phyloP scores from a whole-genome alignment of 139 green algal species.

The Tetraselmis chui region DNA sequence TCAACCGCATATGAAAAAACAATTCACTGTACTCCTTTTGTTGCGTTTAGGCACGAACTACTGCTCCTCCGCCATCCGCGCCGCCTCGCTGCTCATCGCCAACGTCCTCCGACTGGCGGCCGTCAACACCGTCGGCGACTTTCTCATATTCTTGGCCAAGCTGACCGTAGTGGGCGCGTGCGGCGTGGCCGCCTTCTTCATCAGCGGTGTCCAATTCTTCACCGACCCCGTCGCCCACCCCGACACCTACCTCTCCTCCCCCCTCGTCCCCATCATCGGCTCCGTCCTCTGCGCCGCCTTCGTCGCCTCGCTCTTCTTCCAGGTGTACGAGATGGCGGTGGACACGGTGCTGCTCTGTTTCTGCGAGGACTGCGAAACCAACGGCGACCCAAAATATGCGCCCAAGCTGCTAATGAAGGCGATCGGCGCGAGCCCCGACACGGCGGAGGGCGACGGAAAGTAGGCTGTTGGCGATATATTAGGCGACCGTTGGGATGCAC shows the following conservation, averaged over 20 bases:
- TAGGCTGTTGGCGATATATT: too few species aligned
- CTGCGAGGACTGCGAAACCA: constrained; percentile 31
- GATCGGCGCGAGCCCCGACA: not conserved
- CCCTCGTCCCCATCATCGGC: not conserved
- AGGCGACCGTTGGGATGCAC: too few species aligned
- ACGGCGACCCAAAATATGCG: constrained; percentile 26
- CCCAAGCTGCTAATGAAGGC: constrained; percentile 14
- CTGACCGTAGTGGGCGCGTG: constrained; percentile 37
- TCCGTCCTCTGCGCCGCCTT: not conserved
- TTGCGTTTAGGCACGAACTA: constrained; percentile 27
- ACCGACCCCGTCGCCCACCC: not conserved
- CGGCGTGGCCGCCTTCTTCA: not conserved
- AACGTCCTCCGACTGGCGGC: constrained; percentile 65
- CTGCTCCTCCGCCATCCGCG: constrained; percentile 30
- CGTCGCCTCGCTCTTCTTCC: constrained; percentile 25
- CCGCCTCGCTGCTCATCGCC: constrained; percentile 46
- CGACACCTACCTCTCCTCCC: constrained; percentile 5
- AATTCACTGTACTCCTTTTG: too few species aligned
- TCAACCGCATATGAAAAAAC: too few species aligned
- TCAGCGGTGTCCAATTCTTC: not conserved
- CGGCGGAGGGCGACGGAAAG: too few species aligned
- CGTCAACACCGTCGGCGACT: constrained; percentile 65
- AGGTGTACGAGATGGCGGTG: constrained; percentile 32
- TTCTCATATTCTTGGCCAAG: constrained; percentile 77
- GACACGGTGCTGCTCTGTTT: constrained; percentile 36